Evolutionary conservation across 345 rosid genomes (phyloP).

Genomic region (Brassica carinata): DNA sequence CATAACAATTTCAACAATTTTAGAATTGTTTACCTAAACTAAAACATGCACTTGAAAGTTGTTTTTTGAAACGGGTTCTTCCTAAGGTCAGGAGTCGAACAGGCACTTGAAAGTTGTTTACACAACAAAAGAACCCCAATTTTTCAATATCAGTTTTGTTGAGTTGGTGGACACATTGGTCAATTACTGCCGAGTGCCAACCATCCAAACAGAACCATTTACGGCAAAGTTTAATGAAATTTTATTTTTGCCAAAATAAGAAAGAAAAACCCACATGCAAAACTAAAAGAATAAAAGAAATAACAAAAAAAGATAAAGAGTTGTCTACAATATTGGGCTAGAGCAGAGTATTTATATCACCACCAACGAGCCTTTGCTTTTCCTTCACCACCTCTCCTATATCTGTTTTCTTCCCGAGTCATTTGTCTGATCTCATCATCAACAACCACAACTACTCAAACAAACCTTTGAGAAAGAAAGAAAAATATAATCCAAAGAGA

Average conservation of each 20-base stretch:
- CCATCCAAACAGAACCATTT: constrained; percentile 37
- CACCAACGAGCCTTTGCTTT: constrained; percentile 37
- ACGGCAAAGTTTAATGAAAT: constrained; percentile 37
- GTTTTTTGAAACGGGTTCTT: too few relatives aligned
- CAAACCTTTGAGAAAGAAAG: constrained; percentile 9
- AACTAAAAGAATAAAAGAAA: neutral
- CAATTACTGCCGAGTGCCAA: constrained; percentile 39
- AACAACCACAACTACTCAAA: constrained; percentile 11
- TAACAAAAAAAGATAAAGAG: neutral
- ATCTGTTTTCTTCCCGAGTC: constrained; percentile 29
- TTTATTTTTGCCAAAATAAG: constrained; percentile 26
- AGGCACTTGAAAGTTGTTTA: neutral
- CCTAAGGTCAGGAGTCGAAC: too few relatives aligned
- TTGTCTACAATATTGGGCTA: constrained; percentile 4
- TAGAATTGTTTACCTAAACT: neutral
- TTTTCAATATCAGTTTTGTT: neutral
- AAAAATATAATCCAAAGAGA: too few relatives aligned
- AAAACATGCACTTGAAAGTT: neutral
- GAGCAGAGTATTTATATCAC: constrained; percentile 45
- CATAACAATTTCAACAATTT: too few relatives aligned
- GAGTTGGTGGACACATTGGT: constrained; percentile 22
- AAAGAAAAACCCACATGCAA: constrained; percentile 4
- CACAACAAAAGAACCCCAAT: neutral
- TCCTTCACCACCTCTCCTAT: constrained; percentile 34
- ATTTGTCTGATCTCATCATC: constrained; percentile 17